Conservation (phyloP, 1,139 yeast species). For the Lodderomyces orthopsilosis region DNA sequence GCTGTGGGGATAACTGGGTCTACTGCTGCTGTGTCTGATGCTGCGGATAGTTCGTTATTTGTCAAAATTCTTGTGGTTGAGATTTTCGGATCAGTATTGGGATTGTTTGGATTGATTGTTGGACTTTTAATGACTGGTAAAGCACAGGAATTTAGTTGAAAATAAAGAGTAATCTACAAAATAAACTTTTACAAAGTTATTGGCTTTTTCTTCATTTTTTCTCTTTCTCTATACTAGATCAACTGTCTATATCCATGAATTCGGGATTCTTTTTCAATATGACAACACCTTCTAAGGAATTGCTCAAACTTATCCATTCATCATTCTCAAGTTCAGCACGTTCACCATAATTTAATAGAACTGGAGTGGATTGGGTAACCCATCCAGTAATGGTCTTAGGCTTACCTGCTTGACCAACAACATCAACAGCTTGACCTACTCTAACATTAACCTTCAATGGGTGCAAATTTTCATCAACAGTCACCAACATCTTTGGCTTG, state of each 20-base stretch:
- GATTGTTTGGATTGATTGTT: constrained; percentile 90
- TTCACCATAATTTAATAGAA: constrained; percentile 87
- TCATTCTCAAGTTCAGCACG: constrained; percentile 96
- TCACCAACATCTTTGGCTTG: constrained; percentile 89
- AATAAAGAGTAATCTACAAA: not conserved
- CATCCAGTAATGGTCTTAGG: constrained; percentile 99
- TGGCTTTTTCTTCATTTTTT: not conserved
- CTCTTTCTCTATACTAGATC: not conserved
- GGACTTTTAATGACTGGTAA: constrained; percentile 96
- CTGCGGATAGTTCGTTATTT: constrained; percentile 92
- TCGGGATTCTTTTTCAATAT: constrained; percentile 90
- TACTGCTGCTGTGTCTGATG: constrained; percentile 96
- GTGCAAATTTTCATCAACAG: constrained; percentile 82
- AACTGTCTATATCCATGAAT: constrained; percentile 63
- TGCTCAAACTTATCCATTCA: constrained; percentile 81
- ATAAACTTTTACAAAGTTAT: not conserved
- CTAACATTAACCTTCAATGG: constrained; percentile 95
- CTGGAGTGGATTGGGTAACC: constrained; percentile 99
- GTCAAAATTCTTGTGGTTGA: constrained; percentile 96
- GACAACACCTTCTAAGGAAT: constrained; percentile 88
- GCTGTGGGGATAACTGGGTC: constrained; percentile 98
- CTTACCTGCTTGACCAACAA: constrained; percentile 98
- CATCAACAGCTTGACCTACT: constrained; percentile 98
- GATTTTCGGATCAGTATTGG: constrained; percentile 94
- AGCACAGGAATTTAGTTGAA: constrained; percentile 67